Conservation (phyloP, 768 basidiomycete genomes). For the Thelephora ganbajun region DNA sequence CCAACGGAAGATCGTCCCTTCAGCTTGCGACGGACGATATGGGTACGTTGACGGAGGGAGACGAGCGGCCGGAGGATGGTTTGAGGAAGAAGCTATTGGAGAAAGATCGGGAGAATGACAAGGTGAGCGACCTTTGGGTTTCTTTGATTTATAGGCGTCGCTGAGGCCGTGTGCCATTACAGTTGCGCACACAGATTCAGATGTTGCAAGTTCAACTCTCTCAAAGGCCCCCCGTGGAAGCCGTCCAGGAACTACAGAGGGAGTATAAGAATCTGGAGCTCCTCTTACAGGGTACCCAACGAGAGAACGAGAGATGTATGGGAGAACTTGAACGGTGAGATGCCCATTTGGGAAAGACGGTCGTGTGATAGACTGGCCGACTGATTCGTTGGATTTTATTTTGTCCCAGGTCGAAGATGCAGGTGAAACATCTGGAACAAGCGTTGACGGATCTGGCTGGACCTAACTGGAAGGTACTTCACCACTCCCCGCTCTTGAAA, state of each 20-base stretch:
- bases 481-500: constrained; percentile 10
- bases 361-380: no score
- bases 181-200: constrained; percentile 54
- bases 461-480: constrained; percentile 68
- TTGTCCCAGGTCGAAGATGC: constrained; percentile 46
- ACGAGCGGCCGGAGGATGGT: constrained; percentile 45
- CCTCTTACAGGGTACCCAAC: constrained; percentile 63
- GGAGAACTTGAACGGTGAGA: constrained; percentile 58
- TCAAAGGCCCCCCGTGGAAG: constrained; percentile 53
- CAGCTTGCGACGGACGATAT: constrained; percentile 41
- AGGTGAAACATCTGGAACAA: constrained; percentile 66
- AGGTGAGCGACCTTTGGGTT: no score
- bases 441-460: constrained; percentile 59
- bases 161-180: no score
- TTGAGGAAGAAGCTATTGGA: constrained; percentile 52
- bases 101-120: constrained; percentile 59
- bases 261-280: constrained; percentile 69
- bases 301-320: constrained; percentile 82
- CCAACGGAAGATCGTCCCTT: constrained; percentile 37
- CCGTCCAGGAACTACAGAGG: constrained; percentile 49
- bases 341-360: not conserved
- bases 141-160: no score
- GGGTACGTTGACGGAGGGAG: constrained; percentile 40
- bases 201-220: constrained; percentile 51
- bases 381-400: no score